These are phyloP conservation scores for Colletotrichum musae DNA, from an alignment of 2,329 filamentous ascomycete genomes.

Conservation along the genomic window DNA sequence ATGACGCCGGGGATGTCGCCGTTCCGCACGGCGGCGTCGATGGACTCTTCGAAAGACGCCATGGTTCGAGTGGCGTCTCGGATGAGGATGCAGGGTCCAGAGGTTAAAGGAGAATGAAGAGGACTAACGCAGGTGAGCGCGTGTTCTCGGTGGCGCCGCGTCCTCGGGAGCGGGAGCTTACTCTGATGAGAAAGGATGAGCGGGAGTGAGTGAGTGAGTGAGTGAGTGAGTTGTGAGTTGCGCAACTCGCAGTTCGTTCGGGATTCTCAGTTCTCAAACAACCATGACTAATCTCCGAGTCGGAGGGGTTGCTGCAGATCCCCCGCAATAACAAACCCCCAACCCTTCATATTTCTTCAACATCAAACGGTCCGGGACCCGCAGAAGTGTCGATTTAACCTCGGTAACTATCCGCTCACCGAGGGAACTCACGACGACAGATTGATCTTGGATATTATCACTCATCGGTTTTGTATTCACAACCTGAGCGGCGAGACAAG, in stretches of 20 bases:
- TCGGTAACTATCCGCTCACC: conserved; percentile 4
- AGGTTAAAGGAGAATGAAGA: no score
- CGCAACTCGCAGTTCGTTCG: neutral
- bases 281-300: conserved; percentile 3
- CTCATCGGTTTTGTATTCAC: conserved; percentile 1
- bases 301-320: conserved; percentile 7
- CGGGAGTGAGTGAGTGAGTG: neutral
- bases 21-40: conserved; percentile 33
- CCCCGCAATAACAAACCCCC: conserved; percentile 6
- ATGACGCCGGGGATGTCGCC: conserved; percentile 36
- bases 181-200: neutral
- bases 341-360: neutral
- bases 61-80: conserved; percentile 1
- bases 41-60: conserved; percentile 32
- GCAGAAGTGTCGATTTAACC: conserved; percentile 9
- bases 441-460: neutral
- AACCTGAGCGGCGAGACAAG: neutral
- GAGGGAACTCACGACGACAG: neutral
- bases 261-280: neutral
- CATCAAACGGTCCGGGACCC: conserved; percentile 4
- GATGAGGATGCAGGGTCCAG: neutral
- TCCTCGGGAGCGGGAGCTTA: neutral
- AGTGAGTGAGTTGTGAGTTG: neutral
- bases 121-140: no score
- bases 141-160: no score